Evolutionary conservation across 1,284 basidiomycete species (phyloP), one percentile per base, ranked within the genome.

Genomic region (Laetiporus sulphureus): DNA sequence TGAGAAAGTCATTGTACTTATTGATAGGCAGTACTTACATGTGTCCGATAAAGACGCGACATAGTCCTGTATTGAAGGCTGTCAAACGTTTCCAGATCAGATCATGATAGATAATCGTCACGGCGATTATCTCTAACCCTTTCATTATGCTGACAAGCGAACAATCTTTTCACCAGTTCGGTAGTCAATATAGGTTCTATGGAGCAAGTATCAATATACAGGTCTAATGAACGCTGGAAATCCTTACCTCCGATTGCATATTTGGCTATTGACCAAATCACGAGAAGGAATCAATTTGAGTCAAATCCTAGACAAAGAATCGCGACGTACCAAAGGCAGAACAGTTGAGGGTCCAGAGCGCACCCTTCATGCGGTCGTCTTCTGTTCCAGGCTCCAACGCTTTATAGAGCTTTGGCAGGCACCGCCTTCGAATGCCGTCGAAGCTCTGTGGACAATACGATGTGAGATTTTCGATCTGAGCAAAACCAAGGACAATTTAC

Each of bases 301-400:
- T n/a, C n/a, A n/a, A n/a, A n/a, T n/a, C n/a, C n/a, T n/a, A n/a
- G n/a, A 27, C 25, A 8, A 27, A 8, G 25, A 27, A 27, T 13
- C 8, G 25, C 7, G 30, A 47, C 64, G 45, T 51, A 61, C 79
- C 77, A 47, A 87, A 81, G 4, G 70, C 69, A 12, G 78, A 69
- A 21, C 71, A 68, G 50, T 84, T 84, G 21, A 97, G 65, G 4
- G 90, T 84, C 74, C 91, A 92, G 8, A 97, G 65, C 0, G 92
- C 91, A 12, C 91, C 91, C 66, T 97, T 96, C 79, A 93, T 91
- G 32, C 83, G 74, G 61, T 94, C 90, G 53, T 91, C 89, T 32
- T 91, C 87, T 18, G 73, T 75, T 2, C 83, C 87, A 3, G 83
- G 78, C 41, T 79, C 71, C 34, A 95, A 67, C 0, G 83, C 78